Conservation (phyloP, 371 early-diverging fungal genomes). For the Zopfochytrium polystomum region DNA sequence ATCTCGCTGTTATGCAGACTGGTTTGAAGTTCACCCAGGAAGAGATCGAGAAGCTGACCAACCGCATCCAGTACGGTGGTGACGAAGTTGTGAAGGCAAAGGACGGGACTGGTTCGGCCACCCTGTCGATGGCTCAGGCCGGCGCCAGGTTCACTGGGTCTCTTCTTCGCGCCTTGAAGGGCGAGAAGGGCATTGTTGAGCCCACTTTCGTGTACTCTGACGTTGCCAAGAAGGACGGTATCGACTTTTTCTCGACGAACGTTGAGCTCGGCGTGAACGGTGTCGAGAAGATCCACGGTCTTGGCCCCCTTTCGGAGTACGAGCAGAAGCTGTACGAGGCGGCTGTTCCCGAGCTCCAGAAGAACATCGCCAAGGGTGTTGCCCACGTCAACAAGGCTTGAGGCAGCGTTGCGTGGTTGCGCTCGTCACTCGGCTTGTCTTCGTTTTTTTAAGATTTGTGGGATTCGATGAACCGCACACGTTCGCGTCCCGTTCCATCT, state of each 20-base stretch:
- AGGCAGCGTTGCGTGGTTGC: not conserved
- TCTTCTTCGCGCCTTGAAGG: constrained; percentile 81
- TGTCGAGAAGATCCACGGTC: constrained; percentile 87
- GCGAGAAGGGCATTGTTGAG: constrained; percentile 83
- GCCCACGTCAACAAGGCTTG: constrained; percentile 35
- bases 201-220: constrained; percentile 87
- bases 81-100: constrained; percentile 99
- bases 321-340: constrained; percentile 86
- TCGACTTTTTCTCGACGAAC: constrained; percentile 93
- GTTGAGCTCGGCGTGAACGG: constrained; percentile 89
- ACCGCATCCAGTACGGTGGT: constrained; percentile 99
- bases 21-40: constrained; percentile 81
- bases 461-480: no score
- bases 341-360: constrained; percentile 89
- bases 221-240: constrained; percentile 67
- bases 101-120: constrained; percentile 96
- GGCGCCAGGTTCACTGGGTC: constrained; percentile 94
- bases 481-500: no score
- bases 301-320: constrained; percentile 80
- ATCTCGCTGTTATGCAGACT: constrained; percentile 42
- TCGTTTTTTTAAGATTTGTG: no score
- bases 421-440: no score
- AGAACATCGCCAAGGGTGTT: constrained; percentile 71
- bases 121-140: constrained; percentile 97
- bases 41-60: constrained; percentile 87